phyloP scores from a whole-genome alignment of 176 grass and related monocot species.

The Phyllostachys edulis region DNA sequence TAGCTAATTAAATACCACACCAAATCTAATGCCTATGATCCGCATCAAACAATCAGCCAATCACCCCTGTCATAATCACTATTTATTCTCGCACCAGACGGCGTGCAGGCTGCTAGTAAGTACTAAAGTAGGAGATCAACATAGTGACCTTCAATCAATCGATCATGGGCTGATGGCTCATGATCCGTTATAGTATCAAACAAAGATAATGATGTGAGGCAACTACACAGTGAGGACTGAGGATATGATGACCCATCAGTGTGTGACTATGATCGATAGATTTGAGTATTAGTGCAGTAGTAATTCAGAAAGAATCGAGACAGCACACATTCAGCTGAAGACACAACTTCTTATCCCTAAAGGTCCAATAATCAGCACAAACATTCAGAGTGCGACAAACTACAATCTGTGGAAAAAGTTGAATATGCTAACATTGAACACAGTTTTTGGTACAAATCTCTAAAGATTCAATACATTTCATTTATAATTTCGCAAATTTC shows the following conservation, averaged over 20 bases:
- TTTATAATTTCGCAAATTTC: not conserved
- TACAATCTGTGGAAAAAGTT: not conserved
- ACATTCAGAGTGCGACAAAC: not conserved
- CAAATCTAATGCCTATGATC: no score
- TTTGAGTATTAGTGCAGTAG: not conserved
- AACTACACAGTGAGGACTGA: not conserved
- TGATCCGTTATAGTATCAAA: not conserved
- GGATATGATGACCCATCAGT: not conserved
- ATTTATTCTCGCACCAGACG: no score
- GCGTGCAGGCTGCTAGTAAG: no score
- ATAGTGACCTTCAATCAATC: not conserved
- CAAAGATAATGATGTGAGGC: not conserved
- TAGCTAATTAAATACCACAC: no score
- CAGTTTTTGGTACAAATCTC: not conserved
- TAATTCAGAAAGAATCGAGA: not conserved
- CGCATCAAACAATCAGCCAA: no score
- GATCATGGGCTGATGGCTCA: not conserved
- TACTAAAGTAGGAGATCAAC: not conserved
- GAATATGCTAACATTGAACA: not conserved
- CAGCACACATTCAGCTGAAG: not conserved
- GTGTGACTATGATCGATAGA: not conserved
- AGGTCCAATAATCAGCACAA: not conserved
- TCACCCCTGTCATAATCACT: no score
- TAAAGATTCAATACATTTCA: not conserved
- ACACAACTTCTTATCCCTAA: conserved; percentile 19